These are phyloP conservation scores for Vaccinium vitisidaea DNA, from an alignment of 148 eudicot species.

Conservation along the genomic window DNA sequence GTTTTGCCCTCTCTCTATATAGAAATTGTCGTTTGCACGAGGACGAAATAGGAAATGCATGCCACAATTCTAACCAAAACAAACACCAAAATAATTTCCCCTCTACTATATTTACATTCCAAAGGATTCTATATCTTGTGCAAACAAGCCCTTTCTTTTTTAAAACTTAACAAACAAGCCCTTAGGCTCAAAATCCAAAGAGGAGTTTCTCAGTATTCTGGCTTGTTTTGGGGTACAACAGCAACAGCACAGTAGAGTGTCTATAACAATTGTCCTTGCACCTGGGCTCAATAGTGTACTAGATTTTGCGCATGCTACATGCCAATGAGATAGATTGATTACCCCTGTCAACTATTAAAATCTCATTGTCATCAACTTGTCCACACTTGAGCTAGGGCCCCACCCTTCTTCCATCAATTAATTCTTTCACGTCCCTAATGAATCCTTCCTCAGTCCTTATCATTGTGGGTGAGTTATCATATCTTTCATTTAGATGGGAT, in stretches of 20 bases:
- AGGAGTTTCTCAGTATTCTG: background rate
- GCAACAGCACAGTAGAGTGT: background rate
- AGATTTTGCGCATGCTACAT: background rate
- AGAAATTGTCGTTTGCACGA: background rate
- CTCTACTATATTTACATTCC: background rate
- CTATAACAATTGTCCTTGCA: background rate
- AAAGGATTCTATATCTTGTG: background rate
- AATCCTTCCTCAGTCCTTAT: background rate
- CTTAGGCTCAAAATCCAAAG: background rate
- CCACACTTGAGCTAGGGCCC: conserved; percentile 9
- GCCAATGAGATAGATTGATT: conserved; percentile 10
- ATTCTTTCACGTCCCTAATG: background rate
- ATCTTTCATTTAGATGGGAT: background rate
- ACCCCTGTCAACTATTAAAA: background rate
- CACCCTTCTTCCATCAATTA: background rate
- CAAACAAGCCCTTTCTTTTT: background rate
- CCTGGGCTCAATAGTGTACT: background rate
- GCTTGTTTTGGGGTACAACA: background rate
- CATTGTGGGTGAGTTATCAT: background rate
- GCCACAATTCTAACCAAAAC: background rate
- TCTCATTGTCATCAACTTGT: conserved; percentile 13
- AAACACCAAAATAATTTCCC: background rate
- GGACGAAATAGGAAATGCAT: background rate
- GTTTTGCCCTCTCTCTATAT: background rate
- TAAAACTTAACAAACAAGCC: background rate